These are phyloP conservation scores for Plasmodium sp. DNA, from an alignment of 169 alveolate genomes.

Conservation along the genomic window DNA sequence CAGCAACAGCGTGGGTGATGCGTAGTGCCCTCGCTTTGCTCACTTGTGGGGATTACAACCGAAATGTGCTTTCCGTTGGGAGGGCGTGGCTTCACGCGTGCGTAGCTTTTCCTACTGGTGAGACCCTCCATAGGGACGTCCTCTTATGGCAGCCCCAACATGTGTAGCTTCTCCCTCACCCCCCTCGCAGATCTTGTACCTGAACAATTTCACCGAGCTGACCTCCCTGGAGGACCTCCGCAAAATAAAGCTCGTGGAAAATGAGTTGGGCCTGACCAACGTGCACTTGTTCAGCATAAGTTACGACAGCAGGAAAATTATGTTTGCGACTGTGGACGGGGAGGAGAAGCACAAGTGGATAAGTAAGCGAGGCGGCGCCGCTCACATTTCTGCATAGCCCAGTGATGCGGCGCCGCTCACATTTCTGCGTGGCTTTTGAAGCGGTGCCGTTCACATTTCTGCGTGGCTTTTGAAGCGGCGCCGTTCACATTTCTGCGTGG, in stretches of 20 bases:
- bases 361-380: not conserved
- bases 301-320: slow-evolving; percentile 48
- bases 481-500: not conserved
- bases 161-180: not conserved
- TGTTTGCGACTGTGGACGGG: slow-evolving; percentile 45
- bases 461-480: not conserved
- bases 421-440: not conserved
- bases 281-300: slow-evolving; percentile 43
- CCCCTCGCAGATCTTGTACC: slow-evolving; percentile 40
- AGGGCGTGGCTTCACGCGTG: not conserved
- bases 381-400: not conserved
- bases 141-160: not conserved
- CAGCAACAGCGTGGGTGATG: not conserved
- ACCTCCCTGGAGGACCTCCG: slow-evolving; percentile 61
- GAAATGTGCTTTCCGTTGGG: not conserved
- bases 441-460: not conserved
- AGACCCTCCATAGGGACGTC: not conserved
- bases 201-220: slow-evolving; percentile 59
- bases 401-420: not conserved
- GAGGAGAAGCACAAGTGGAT: slow-evolving; percentile 67
- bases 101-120: not conserved
- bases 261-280: slow-evolving; percentile 40
- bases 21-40: not conserved
- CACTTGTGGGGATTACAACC: not conserved
- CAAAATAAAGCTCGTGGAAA: slow-evolving; percentile 33